Percentiles rank a stretch among this genome's conserved stretches.
phyloP scores from a whole-genome alignment of 1,284 basidiomycete genomes.

The Irpex sp. region DNA sequence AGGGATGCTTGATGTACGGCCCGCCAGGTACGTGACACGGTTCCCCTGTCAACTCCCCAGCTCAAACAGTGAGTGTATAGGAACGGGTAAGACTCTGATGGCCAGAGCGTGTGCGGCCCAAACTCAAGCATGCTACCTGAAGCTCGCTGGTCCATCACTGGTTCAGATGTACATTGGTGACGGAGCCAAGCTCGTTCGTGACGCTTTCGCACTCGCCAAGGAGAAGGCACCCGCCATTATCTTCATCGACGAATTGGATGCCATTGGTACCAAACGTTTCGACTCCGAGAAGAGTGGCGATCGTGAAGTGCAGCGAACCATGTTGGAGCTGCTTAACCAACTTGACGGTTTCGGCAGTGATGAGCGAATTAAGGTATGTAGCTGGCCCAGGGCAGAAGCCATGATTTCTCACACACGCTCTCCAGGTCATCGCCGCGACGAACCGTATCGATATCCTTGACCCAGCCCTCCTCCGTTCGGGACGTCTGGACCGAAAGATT shows the following conservation, averaged over 20 bases:
- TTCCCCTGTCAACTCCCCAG: background rate
- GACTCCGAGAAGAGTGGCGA: conserved; percentile 79
- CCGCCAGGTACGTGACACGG: conserved; percentile 52
- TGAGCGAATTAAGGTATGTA: conserved; percentile 87
- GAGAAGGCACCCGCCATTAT: conserved; percentile 79
- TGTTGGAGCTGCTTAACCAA: conserved; percentile 79
- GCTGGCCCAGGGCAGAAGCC: background rate
- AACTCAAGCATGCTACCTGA: conserved; percentile 80
- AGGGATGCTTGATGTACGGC: conserved; percentile 79
- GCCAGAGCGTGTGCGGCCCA: conserved; percentile 79
- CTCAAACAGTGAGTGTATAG: conserved; percentile 27
- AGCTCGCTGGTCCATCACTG: conserved; percentile 74
- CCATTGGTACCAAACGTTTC: conserved; percentile 80
- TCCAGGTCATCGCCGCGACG: conserved; percentile 94
- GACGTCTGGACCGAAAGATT: conserved; percentile 77
- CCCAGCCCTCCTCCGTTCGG: conserved; percentile 73
- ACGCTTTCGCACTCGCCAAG: conserved; percentile 76
- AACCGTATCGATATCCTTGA: conserved; percentile 98
- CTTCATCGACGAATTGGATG: conserved; percentile 81
- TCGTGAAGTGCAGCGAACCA: conserved; percentile 77
- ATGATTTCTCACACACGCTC: conserved; percentile 8
- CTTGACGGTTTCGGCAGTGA: conserved; percentile 83
- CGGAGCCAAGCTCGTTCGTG: conserved; percentile 76
- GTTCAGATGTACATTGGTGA: conserved; percentile 87
- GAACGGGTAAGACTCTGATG: conserved; percentile 77